Conservation (phyloP, 1,284 basidiomycete genomes). For the Tylopilus orsonianus region DNA sequence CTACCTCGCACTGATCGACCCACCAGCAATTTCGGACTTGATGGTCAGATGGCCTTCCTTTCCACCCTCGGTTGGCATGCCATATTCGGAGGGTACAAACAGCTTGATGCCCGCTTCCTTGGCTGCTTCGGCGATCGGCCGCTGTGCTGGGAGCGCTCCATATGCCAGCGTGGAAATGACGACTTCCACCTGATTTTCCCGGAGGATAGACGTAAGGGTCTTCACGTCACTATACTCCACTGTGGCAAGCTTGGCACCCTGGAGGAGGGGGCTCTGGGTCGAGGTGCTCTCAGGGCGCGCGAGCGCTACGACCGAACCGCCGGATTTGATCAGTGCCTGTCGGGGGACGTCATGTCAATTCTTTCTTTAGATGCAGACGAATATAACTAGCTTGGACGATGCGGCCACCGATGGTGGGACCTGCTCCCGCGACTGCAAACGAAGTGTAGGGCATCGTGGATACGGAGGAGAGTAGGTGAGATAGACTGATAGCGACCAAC, state of each 20-base stretch:
- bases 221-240: constrained; percentile 35
- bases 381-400: constrained; percentile 27
- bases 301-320: constrained; percentile 27
- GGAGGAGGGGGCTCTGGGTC: constrained; percentile 17
- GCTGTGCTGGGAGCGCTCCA: constrained; percentile 30
- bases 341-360: background rate
- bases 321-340: constrained; percentile 23
- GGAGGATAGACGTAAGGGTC: constrained; percentile 31
- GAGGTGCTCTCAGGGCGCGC: constrained; percentile 27
- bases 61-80: constrained; percentile 31
- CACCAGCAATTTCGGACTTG: constrained; percentile 31
- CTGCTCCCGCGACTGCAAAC: constrained; percentile 32
- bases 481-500: background rate
- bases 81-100: constrained; percentile 43
- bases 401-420: constrained; percentile 32
- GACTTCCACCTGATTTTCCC: constrained; percentile 36
- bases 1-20: background rate
- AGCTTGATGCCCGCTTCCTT: constrained; percentile 38
- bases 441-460: constrained; percentile 31
- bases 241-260: constrained; percentile 29
- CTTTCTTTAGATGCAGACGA: background rate
- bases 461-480: background rate
- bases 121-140: constrained; percentile 37
- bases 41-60: constrained; percentile 23
- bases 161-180: constrained; percentile 36